phyloP scores from a whole-genome alignment of 345 rosid genomes.

The Adansonia digitata region DNA sequence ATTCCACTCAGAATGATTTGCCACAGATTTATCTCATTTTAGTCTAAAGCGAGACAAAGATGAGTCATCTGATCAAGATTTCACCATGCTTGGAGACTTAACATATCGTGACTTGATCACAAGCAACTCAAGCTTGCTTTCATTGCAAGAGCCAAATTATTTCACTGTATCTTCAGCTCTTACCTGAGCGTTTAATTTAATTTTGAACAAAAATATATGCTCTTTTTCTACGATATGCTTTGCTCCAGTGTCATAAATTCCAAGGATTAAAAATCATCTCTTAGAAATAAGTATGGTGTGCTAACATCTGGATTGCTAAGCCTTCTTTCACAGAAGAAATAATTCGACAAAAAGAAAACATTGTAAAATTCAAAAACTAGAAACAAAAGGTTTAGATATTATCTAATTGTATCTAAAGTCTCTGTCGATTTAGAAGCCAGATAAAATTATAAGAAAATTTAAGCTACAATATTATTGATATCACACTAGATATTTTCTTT shows the following conservation, averaged over 20 bases:
- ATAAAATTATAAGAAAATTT: not conserved
- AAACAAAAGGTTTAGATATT: not conserved
- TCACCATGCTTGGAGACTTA: not conserved
- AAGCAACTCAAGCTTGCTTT: not conserved
- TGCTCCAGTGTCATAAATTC: not conserved
- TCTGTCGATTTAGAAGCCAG: not conserved
- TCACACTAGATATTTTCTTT: not conserved
- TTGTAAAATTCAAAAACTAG: not conserved
- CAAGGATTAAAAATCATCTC: not conserved
- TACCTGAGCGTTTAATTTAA: not conserved
- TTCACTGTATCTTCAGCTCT: not conserved
- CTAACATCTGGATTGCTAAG: not conserved
- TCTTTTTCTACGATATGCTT: not conserved
- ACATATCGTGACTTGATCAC: not conserved
- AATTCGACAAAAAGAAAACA: not conserved
- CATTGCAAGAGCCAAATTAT: not conserved
- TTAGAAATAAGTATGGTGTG: not conserved
- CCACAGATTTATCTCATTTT: not conserved
- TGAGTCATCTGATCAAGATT: not conserved
- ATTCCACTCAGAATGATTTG: not conserved
- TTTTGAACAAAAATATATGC: not conserved
- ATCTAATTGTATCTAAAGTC: not conserved
- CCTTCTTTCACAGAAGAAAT: not conserved
- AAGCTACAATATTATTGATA: not conserved
- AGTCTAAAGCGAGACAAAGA: slow-evolving; percentile 1